phyloP scores from a whole-genome alignment of 2,329 filamentous ascomycete genomes.

The Epichloe hybrida region DNA sequence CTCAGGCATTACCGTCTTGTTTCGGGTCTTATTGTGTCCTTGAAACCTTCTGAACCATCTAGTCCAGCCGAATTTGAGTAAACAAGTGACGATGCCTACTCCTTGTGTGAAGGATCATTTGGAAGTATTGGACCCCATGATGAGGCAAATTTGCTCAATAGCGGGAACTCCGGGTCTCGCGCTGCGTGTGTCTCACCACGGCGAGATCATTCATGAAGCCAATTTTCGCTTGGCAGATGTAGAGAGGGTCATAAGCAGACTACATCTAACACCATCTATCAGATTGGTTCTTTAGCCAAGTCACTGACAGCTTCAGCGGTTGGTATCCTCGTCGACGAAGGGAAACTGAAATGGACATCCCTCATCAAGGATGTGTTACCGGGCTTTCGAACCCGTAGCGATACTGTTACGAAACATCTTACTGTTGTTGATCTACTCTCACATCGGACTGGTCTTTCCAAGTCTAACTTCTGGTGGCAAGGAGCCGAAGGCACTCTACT shows the following conservation, averaged over 20 bases:
- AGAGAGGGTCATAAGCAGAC: neutral
- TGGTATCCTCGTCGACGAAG: neutral
- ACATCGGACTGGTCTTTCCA: neutral
- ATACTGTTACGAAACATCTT: neutral
- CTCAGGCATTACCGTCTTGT: too few relatives aligned
- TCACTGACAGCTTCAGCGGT: neutral
- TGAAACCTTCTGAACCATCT: too few relatives aligned
- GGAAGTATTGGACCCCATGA: neutral
- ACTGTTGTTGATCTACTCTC: conserved; percentile 1
- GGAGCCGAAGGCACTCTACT: neutral
- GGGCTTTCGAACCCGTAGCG: neutral
- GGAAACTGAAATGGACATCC: neutral
- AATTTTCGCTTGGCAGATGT: neutral
- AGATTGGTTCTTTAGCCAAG: neutral
- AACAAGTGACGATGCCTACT: neutral
- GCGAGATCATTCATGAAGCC: neutral
- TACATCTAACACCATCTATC: neutral
- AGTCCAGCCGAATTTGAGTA: neutral
- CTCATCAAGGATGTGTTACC: neutral
- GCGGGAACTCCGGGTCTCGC: neutral
- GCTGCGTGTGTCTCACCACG: neutral
- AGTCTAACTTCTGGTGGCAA: conserved; percentile 1
- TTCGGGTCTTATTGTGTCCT: too few relatives aligned
- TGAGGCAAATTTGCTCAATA: neutral
- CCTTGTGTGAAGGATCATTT: neutral